Conservation (phyloP, 176 grass and related monocot genomes). For the Cenchrus purpureus region DNA sequence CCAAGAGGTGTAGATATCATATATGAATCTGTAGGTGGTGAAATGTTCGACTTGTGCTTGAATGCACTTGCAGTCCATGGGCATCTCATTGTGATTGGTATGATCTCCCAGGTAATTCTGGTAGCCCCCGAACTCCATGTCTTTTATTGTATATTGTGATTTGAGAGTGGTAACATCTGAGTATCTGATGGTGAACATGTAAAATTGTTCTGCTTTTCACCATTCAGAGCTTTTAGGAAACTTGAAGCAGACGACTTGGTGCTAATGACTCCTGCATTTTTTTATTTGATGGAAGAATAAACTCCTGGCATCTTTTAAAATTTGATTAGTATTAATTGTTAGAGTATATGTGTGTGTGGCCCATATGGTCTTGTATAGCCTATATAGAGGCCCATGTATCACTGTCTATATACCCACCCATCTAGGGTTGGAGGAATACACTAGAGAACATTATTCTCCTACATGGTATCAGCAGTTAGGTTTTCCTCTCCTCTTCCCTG, state of each 20-base stretch:
- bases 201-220: background rate
- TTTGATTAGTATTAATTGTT: background rate
- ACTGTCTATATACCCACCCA: too few species aligned
- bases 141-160: background rate
- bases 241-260: background rate
- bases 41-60: conserved; percentile 90
- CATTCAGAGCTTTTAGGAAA: background rate
- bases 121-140: conserved; percentile 7
- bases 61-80: conserved; percentile 93
- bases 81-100: conserved; percentile 88
- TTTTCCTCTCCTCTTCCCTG: too few species aligned
- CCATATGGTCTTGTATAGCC: too few species aligned
- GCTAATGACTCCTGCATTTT: conserved; percentile 23
- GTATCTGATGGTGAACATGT: background rate
- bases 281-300: conserved; percentile 37
- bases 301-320: background rate
- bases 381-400: too few species aligned
- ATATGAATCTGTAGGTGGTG: conserved; percentile 99
- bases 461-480: too few species aligned
- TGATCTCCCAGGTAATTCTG: conserved; percentile 90
- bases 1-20: conserved; percentile 85
- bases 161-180: conserved; percentile 21
- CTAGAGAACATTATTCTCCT: too few species aligned
- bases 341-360: too few species aligned
- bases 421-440: too few species aligned